phyloP scores from a whole-genome alignment of 257 asterid species.

The Solanum acaule region DNA sequence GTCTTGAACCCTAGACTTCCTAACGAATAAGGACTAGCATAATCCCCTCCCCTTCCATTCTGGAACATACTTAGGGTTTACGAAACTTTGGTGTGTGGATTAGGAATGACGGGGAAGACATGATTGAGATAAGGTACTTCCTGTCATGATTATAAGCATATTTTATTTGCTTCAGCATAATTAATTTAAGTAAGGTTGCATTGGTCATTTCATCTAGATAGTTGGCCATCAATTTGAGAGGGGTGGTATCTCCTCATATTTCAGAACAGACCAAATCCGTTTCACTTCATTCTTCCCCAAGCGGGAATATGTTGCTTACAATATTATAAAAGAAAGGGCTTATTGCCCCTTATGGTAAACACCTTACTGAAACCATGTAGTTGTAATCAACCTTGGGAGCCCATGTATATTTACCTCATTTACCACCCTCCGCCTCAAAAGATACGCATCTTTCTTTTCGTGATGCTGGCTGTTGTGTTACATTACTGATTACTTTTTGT shows the following conservation, averaged over 20 bases:
- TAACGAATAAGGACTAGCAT: neutral
- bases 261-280: neutral
- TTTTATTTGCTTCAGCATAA: neutral
- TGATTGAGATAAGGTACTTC: neutral
- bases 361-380: neutral
- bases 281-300: neutral
- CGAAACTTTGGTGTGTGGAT: neutral
- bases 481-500: constrained; percentile 3
- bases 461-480: neutral
- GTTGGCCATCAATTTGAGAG: neutral
- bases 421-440: neutral
- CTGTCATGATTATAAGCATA: neutral
- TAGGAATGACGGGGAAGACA: neutral
- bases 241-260: neutral
- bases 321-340: neutral
- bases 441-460: neutral
- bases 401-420: neutral
- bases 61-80: neutral
- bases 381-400: neutral
- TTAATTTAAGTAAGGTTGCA: neutral
- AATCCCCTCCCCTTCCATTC: neutral
- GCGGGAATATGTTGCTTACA: neutral
- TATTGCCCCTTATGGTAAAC: neutral
- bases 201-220: neutral
- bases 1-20: neutral